These are phyloP conservation scores for Leucaena leucocephala DNA, from an alignment of 306 rosid genomes.

Conservation along the genomic window DNA sequence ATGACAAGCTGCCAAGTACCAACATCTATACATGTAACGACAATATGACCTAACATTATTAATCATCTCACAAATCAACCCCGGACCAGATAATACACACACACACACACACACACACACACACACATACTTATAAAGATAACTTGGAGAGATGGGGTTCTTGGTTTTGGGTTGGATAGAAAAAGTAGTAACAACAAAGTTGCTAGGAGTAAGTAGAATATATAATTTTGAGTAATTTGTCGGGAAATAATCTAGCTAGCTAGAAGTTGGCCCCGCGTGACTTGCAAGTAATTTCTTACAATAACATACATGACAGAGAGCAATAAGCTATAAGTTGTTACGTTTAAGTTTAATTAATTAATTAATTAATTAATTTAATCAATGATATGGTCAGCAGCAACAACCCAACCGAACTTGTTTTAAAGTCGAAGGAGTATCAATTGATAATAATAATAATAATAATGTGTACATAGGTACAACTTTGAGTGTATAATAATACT, in stretches of 20 bases:
- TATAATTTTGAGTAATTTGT: neutral
- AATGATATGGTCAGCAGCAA: neutral
- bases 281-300: conserved; percentile 1
- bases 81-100: too few relatives aligned
- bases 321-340: neutral
- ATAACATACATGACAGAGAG: neutral
- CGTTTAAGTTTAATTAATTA: neutral
- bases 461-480: neutral
- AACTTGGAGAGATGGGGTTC: too few relatives aligned
- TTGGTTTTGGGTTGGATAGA: neutral
- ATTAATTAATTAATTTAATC: neutral
- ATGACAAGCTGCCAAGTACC: too few relatives aligned
- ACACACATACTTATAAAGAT: too few relatives aligned
- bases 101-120: too few relatives aligned
- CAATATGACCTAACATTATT: too few relatives aligned
- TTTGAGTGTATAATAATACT: neutral
- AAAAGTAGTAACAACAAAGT: neutral
- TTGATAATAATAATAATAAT: too few relatives aligned
- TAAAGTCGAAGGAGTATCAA: too few relatives aligned
- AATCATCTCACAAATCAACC: too few relatives aligned
- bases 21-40: too few relatives aligned
- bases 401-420: too few relatives aligned
- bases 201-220: neutral
- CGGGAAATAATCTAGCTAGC: neutral
- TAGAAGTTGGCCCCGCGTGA: neutral